Conservation (phyloP, 768 basidiomycete species). For the Mycena haematopus region DNA sequence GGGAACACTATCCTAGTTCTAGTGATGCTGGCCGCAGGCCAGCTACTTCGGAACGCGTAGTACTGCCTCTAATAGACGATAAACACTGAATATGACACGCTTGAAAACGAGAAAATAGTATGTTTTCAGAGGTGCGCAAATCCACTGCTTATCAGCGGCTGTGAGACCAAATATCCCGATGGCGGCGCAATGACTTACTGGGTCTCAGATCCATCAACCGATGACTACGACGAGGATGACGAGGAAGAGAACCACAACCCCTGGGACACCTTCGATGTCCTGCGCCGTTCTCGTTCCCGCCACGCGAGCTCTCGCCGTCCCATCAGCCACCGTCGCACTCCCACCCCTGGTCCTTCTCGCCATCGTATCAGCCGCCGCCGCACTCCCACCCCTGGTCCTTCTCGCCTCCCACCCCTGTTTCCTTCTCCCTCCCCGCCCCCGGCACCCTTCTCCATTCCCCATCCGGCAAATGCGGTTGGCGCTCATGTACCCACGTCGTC, state of each 20-base stretch:
- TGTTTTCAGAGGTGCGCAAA: too few species aligned
- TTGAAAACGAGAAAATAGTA: too few species aligned
- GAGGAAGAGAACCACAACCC: not conserved
- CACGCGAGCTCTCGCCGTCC: too few species aligned
- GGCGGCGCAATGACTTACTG: slow-evolving; percentile 8
- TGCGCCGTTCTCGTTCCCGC: not conserved
- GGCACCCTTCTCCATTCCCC: not conserved
- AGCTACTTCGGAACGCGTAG: too few species aligned
- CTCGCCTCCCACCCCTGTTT: not conserved
- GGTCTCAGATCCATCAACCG: slow-evolving; percentile 8
- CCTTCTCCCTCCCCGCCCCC: not conserved
- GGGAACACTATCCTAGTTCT: too few species aligned
- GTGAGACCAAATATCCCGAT: slow-evolving; percentile 14
- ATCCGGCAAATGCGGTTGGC: not conserved
- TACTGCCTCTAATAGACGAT: too few species aligned
- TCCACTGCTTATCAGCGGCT: too few species aligned
- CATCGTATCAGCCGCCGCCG: not conserved
- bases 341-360: too few species aligned
- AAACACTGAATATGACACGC: too few species aligned
- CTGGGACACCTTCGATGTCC: not conserved
- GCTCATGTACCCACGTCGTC: not conserved
- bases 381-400: slow-evolving; percentile 2
- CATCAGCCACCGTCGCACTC: slow-evolving; percentile 7
- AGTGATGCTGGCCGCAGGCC: too few species aligned
- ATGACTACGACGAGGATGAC: not conserved